Evolutionary conservation across 1,284 basidiomycete species (phyloP), one percentile per base, ranked within the genome.

Genomic region (Malassezia globosa): DNA sequence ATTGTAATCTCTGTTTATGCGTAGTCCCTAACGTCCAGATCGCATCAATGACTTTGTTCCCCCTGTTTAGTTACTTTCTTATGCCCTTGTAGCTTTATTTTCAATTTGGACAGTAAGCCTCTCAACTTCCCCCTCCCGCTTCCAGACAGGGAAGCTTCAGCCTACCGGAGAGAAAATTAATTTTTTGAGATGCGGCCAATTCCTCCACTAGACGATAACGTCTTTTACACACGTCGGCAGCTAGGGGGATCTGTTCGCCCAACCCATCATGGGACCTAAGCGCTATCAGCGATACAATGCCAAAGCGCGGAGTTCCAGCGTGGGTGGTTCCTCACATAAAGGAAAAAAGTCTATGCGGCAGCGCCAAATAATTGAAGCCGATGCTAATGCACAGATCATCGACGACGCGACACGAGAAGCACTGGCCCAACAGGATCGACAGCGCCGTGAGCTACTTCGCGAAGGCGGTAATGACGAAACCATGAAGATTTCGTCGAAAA

Each of bases 321-420:
- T 54, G 13, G 68, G 68, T 8, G 63, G 64, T n/a, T 58, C 61
- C 11, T 61, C 63, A 8, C 68, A 71, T 53, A 71, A 71, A 49
- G 56, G 58, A 37, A 61, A 58, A 42, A 62, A 62, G 44, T 51
- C 55, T 7, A 35, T 57, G 10, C 52, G 64, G 14, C 54, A 56
- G 42, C 54, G 58, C 22, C 48, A 51, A 14, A 52, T 47, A 7
- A 19, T 49, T 22, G 51, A 54, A 14, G 48, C 51, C 18, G 64
- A 65, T 37, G 48, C 62, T 13, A 69, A 71, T 39, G 56, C 60
- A 14, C 55, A 56, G 24, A 52, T 69, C 39, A 64, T 71, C 46
- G 61, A 63, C 23, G 56, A 63, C 14, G 38, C 44, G 7, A 48
- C 47, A 11, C 42, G 43, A 7, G 48, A 52, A 23, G 58, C 55